Conservation (phyloP, 1,284 basidiomycete species). For the Boletus semigastroideus region DNA sequence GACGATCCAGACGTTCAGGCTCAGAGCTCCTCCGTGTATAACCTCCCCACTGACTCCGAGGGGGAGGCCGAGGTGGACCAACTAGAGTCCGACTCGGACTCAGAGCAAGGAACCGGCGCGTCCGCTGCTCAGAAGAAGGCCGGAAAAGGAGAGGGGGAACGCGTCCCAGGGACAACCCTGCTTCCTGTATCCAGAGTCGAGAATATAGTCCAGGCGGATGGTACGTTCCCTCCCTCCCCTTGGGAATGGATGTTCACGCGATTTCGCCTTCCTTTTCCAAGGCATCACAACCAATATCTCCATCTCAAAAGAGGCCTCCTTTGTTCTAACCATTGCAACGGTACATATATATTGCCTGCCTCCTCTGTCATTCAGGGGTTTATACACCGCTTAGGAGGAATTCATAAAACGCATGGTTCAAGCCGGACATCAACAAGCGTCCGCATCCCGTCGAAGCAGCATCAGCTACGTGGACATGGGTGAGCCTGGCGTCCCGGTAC, state of each 20-base stretch:
- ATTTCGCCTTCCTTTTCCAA: conserved; percentile 21
- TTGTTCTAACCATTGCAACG: conserved; percentile 67
- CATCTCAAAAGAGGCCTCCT: conserved; percentile 73
- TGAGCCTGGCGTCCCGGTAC: conserved; percentile 34
- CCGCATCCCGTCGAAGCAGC: conserved; percentile 47
- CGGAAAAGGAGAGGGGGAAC: conserved; percentile 42
- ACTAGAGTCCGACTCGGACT: conserved; percentile 59
- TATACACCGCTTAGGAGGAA: conserved; percentile 55
- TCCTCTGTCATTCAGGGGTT: conserved; percentile 16
- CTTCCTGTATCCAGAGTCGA: conserved; percentile 62
- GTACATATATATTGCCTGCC: conserved; percentile 46
- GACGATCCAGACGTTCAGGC: conserved; percentile 26
- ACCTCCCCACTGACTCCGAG: conserved; percentile 36
- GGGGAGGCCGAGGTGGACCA: conserved; percentile 59
- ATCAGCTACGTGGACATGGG: conserved; percentile 72
- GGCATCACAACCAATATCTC: conserved; percentile 56
- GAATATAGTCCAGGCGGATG: conserved; percentile 69
- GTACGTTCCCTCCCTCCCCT: conserved; percentile 38
- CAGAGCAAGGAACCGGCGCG: conserved; percentile 40
- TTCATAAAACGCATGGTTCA: conserved; percentile 68
- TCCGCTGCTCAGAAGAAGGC: conserved; percentile 33
- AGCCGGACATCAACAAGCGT: conserved; percentile 58
- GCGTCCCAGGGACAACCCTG: conserved; percentile 59
- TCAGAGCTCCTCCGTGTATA: conserved; percentile 30
- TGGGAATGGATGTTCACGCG: conserved; percentile 14